Evolutionary conservation across 2,329 filamentous ascomycete species (phyloP).

Genomic region (Fusarium goolgardi): DNA sequence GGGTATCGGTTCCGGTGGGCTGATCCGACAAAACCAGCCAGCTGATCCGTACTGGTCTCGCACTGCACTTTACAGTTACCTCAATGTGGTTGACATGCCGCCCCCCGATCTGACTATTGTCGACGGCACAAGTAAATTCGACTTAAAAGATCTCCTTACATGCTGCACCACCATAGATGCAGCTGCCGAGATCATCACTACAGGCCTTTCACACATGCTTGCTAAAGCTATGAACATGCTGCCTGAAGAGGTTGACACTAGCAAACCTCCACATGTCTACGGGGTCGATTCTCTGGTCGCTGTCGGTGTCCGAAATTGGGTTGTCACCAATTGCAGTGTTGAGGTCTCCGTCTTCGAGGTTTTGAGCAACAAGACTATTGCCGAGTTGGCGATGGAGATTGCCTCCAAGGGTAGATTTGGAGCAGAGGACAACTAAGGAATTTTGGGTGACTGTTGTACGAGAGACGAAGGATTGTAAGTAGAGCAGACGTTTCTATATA

Average conservation of each 20-base stretch:
- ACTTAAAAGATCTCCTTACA: constrained; percentile 52
- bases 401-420: constrained; percentile 51
- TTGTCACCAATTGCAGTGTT: constrained; percentile 57
- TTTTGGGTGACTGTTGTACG: neutral
- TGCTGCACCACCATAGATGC: constrained; percentile 45
- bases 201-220: constrained; percentile 56
- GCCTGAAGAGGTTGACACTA: constrained; percentile 58
- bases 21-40: constrained; percentile 63
- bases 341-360: constrained; percentile 62
- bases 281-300: constrained; percentile 66
- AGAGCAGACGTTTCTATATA: constrained; percentile 8
- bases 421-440: constrained; percentile 16
- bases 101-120: constrained; percentile 44
- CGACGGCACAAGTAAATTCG: constrained; percentile 27
- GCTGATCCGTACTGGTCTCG: constrained; percentile 66
- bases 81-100: constrained; percentile 62
- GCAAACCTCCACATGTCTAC: constrained; percentile 57
- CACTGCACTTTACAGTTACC: constrained; percentile 60
- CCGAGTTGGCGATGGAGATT: constrained; percentile 53
- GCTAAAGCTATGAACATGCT: constrained; percentile 60
- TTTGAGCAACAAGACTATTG: constrained; percentile 57
- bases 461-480: neutral
- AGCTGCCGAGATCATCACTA: constrained; percentile 52
- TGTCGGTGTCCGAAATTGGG: constrained; percentile 65
- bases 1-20: constrained; percentile 65